Evolutionary conservation across 164 flowering plant species (phyloP), one percentile per base, ranked within the genome.

Genomic region (Brasenia schreberi): DNA sequence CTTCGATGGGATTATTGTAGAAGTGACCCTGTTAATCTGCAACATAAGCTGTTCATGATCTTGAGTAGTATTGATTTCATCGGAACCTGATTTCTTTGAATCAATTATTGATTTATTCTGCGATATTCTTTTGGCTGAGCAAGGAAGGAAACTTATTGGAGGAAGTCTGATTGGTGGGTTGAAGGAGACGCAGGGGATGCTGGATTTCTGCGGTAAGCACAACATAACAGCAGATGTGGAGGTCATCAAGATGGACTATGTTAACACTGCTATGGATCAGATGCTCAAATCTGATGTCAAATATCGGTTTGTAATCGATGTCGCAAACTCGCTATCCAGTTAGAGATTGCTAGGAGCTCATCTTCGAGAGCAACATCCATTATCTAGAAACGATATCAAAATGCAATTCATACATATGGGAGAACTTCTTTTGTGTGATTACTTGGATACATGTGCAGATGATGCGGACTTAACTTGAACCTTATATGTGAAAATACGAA

Each of bases 271-370:
- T 1, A n/a, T 72, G 64, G 70, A 72, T 11, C 43, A 64, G 45
- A 64, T 68, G 10, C 61, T 64, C 52, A 69, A 69, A 56, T 62
- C 33, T 11, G 71, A 69, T 44, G 70, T 75, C 52, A 62, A 49
- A 23, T 75, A 71, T 33, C 74, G 77, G 4, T 75, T 75, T 42
- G 74, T 71, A 27, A 69, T 71, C 62, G 77, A 75, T 53, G 59
- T 70, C 1, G 72, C 44, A 6, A 70, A 70, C 49, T 60, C 63
- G 7, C 66, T 75, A 43, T 19, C 72, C n/a, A 5, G 23, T 17
- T 65, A 65, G 12, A 43, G 53, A 45, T 5, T 45, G 53, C 12
- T 45, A 23, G 27, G 27, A 0, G n/a, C n/a, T n/a, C n/a, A n/a
- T n/a, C n/a, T n/a, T n/a, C n/a, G n/a, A n/a, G n/a, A n/a, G n/a